Base-by-base conservation (phyloP, 2,329 filamentous ascomycete species). In the Aspergillus niger region DNA sequence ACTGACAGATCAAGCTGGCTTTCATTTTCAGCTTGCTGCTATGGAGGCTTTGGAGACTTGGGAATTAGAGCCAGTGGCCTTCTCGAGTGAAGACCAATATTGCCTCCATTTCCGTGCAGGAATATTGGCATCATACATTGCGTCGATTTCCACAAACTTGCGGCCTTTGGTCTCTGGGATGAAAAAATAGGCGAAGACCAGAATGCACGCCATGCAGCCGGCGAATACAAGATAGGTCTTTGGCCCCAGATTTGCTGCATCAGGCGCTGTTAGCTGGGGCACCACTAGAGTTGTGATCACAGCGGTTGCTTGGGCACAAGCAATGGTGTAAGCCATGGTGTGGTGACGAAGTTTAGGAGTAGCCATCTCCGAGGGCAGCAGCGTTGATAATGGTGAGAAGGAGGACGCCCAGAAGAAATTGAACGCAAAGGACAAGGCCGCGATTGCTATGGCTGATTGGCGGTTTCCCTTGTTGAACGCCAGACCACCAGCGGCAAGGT, bases 211-310 rank as follows among this genome's bases (percentile, higher is more conserved):
- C 69, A 74, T 74, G 32, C 70, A 73, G 1, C 72, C 73, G 1
- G 70, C 72, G 52, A 75, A 75, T 24, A 75, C 61, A 11, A 75
- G 67, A 64, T 73, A 74, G 0, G 72, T 70, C 57, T 74, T 75
- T 3, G 73, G 71, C 3, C 72, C 72, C 36, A 75, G 67, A 24
- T 67, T 67, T 11, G 71, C 72, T 7, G 72, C 72, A 65, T 75
- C 72, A 3, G 67, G 66, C 13, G 72, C 69, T 4, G 72, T 76
- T 50, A 77, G 50, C 63, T 70, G 74, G 2, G 74, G 75, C 10
- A 77, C 73, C 2, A 69, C 75, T 13, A 77, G 70, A 3, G 75
- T 77, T n/a, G 75, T 77, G 39, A 77, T 74, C 13, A 77, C 73
- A 2, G 75, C 74, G 5, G 74, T 77, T 11, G 70, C 70, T 49